These are phyloP conservation scores for Wallacemonas sp. DNA, from an alignment of 208 protist species.

Conservation along the genomic window DNA sequence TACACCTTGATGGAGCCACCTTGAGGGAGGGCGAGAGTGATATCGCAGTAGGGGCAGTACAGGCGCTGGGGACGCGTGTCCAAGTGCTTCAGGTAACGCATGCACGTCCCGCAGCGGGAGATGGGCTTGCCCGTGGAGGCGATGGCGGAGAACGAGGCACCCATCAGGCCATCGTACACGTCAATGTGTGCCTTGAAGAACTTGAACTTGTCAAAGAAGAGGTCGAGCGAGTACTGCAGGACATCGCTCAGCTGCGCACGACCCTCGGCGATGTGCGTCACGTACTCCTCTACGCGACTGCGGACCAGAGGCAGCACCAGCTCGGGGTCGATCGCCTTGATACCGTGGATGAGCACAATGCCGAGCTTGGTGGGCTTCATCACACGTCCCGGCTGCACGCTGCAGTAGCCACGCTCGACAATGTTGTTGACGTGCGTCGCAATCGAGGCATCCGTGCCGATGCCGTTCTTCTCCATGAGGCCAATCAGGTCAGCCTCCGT, in stretches of 20 bases:
- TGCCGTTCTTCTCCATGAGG: slow-evolving; percentile 97
- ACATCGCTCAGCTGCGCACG: slow-evolving; percentile 81
- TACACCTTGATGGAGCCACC: slow-evolving; percentile 89
- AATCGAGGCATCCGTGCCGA: slow-evolving; percentile 99
- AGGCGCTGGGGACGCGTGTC: slow-evolving; percentile 84
- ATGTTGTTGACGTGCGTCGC: slow-evolving; percentile 98
- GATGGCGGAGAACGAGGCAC: slow-evolving; percentile 92
- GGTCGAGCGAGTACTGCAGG: slow-evolving; percentile 71
- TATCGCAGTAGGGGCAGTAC: slow-evolving; percentile 94
- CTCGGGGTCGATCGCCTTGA: slow-evolving; percentile 94
- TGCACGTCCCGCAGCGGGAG: slow-evolving; percentile 92
- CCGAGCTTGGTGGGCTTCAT: slow-evolving; percentile 95
- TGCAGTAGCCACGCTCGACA: slow-evolving; percentile 91
- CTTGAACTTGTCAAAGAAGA: slow-evolving; percentile 91
- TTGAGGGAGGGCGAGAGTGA: slow-evolving; percentile 90
- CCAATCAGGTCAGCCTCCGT: slow-evolving; percentile 98
- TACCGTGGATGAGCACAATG: slow-evolving; percentile 92
- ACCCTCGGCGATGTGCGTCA: slow-evolving; percentile 93
- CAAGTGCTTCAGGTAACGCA: slow-evolving; percentile 90
- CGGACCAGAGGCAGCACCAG: slow-evolving; percentile 93
- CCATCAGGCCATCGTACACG: slow-evolving; percentile 93
- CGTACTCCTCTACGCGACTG: slow-evolving; percentile 92
- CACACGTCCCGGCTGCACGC: slow-evolving; percentile 73
- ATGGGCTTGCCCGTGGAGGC: slow-evolving; percentile 80
- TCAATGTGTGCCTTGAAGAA: slow-evolving; percentile 94